Conservation (phyloP, 306 rosid species). For the Delonix regia region DNA sequence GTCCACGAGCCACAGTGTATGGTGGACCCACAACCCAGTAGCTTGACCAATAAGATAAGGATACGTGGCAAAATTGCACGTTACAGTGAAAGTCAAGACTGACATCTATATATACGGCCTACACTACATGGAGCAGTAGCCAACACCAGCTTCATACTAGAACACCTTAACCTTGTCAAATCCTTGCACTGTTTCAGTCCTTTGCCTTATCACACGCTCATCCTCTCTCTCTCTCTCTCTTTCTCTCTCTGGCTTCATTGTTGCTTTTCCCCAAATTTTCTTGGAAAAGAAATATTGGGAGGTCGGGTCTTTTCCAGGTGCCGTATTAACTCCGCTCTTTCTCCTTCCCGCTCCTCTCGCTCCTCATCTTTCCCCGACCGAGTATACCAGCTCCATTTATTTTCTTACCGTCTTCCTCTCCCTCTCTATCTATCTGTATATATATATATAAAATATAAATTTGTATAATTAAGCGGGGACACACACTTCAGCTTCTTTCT, state of each 20-base stretch:
- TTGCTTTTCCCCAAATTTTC: constrained; percentile 23
- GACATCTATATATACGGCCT: constrained; percentile 33
- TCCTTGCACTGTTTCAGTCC: constrained; percentile 26
- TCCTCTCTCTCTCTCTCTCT: background rate
- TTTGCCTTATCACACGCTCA: too few relatives aligned
- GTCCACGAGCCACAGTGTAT: too few relatives aligned
- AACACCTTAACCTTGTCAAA: constrained; percentile 47
- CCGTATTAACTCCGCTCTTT: background rate
- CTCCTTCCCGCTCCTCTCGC: too few relatives aligned
- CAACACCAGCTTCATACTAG: background rate
- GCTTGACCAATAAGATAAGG: background rate
- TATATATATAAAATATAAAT: background rate
- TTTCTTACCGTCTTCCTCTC: too few relatives aligned
- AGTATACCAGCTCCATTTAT: too few relatives aligned
- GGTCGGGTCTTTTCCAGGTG: constrained; percentile 29
- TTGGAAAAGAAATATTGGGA: constrained; percentile 36
- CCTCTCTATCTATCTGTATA: background rate
- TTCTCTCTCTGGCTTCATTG: background rate
- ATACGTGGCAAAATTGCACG: constrained; percentile 6
- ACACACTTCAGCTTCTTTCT: background rate
- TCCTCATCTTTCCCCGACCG: too few relatives aligned
- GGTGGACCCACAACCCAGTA: background rate
- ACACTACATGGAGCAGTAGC: background rate
- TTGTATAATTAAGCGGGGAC: background rate
- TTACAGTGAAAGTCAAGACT: background rate